Evolutionary conservation across 2,329 filamentous ascomycete genomes (phyloP).

Genomic region (Cladosporium halotolerans): DNA sequence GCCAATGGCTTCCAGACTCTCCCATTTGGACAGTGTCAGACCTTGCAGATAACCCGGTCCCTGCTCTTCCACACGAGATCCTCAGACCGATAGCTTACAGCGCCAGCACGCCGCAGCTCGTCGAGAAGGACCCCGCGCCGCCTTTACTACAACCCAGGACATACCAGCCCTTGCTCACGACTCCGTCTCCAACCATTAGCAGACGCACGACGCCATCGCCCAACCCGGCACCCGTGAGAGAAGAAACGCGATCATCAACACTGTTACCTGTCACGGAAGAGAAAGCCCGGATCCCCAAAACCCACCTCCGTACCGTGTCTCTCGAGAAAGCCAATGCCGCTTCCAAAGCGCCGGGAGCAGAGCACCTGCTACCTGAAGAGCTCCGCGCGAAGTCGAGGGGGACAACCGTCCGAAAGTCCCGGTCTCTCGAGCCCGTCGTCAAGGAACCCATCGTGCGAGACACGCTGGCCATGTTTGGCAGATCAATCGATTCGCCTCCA

Average conservation of each 20-base stretch:
- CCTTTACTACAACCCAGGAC: slow-evolving; percentile 20
- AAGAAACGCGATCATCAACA: slow-evolving; percentile 11
- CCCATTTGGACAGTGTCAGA: slow-evolving; percentile 13
- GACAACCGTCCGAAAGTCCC: slow-evolving; percentile 12
- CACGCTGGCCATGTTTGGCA: slow-evolving; percentile 10
- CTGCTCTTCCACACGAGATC: slow-evolving; percentile 7
- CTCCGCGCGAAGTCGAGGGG: slow-evolving; percentile 20
- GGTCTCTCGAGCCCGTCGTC: slow-evolving; percentile 17
- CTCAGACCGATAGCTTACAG: slow-evolving; percentile 26
- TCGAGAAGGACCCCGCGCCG: slow-evolving; percentile 3
- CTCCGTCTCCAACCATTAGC: slow-evolving; percentile 22
- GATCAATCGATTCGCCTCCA: background rate
- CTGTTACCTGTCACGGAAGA: slow-evolving; percentile 14
- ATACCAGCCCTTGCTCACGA: slow-evolving; percentile 24
- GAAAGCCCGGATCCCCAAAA: slow-evolving; percentile 11
- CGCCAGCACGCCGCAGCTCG: slow-evolving; percentile 24
- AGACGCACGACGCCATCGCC: slow-evolving; percentile 14
- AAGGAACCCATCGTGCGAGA: background rate
- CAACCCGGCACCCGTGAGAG: background rate
- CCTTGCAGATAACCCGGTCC: slow-evolving; percentile 19
- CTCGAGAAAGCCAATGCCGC: slow-evolving; percentile 23
- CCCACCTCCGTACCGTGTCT: slow-evolving; percentile 21
- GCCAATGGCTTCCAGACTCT: slow-evolving; percentile 19
- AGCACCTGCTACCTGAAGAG: slow-evolving; percentile 28
- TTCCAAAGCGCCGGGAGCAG: slow-evolving; percentile 22